Evolutionary conservation across 2,329 filamentous ascomycete species (phyloP).

Genomic region (Sporothrix dimorphospora): DNA sequence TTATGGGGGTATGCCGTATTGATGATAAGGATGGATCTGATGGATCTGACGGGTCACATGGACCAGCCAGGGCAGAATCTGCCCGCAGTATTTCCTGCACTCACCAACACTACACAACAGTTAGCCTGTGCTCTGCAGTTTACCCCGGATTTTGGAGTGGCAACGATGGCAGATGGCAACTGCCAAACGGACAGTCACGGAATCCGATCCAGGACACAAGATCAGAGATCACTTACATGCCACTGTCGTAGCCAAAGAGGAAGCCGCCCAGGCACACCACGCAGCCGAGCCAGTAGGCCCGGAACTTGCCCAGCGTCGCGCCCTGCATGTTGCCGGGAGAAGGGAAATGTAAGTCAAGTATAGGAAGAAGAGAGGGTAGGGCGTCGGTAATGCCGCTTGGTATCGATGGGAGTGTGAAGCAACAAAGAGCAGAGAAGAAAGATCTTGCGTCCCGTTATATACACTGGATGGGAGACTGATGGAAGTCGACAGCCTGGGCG

Average conservation of each 20-base stretch:
- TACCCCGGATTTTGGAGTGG: background rate
- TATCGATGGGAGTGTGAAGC: background rate
- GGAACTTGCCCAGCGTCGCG: background rate
- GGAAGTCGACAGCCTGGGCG: background rate
- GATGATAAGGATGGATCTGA: background rate
- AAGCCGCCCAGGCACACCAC: slow-evolving; percentile 24
- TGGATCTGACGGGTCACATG: background rate
- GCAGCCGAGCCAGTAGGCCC: slow-evolving; percentile 21
- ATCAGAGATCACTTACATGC: slow-evolving; percentile 17
- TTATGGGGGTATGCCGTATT: background rate
- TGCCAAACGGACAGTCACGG: too few species aligned
- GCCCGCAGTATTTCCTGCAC: background rate
- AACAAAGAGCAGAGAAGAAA: background rate
- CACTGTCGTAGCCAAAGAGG: slow-evolving; percentile 25
- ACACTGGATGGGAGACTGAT: background rate
- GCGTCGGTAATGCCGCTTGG: background rate
- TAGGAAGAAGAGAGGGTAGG: background rate
- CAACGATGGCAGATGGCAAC: background rate
- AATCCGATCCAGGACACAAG: background rate
- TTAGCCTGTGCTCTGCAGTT: background rate
- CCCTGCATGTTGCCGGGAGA: background rate
- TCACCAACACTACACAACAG: slow-evolving; percentile 8
- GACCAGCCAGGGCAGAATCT: background rate
- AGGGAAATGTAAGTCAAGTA: background rate
- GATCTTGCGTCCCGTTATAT: background rate